Evolutionary conservation across 352 stramenopile species (phyloP).

Genomic region (Globisporangium splendens): DNA sequence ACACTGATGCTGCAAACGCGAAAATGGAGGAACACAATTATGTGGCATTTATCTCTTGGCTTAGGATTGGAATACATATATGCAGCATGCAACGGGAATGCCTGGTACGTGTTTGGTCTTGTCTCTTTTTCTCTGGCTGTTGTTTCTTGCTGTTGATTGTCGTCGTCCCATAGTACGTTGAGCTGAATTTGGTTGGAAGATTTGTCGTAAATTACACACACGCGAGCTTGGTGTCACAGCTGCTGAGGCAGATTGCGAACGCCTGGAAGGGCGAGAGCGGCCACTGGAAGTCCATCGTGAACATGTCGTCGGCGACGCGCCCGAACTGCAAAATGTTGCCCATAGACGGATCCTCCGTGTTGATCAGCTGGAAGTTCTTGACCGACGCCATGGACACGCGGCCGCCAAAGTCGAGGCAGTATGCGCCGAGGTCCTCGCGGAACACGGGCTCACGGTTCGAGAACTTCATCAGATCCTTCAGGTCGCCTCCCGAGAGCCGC

Average conservation of each 20-base stretch:
- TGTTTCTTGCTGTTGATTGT: no score
- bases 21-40: no score
- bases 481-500: conserved; percentile 58
- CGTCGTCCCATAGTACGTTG: no score
- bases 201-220: conserved; percentile 58
- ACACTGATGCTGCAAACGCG: no score
- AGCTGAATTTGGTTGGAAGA: neutral
- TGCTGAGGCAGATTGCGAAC: conserved; percentile 88
- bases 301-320: conserved; percentile 88
- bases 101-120: no score
- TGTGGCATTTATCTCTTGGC: no score
- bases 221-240: conserved; percentile 85
- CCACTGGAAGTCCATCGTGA: conserved; percentile 90
- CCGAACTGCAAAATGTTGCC: conserved; percentile 88
- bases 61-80: no score
- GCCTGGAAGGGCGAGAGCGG: conserved; percentile 85
- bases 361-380: conserved; percentile 90
- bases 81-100: no score
- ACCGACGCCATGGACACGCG: conserved; percentile 75
- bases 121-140: no score
- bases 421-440: conserved; percentile 79
- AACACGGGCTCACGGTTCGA: conserved; percentile 85
- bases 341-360: conserved; percentile 78
- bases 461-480: conserved; percentile 86
- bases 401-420: conserved; percentile 30